phyloP scores from a whole-genome alignment of 257 asterid genomes.

The Nicotiana benthamiana region DNA sequence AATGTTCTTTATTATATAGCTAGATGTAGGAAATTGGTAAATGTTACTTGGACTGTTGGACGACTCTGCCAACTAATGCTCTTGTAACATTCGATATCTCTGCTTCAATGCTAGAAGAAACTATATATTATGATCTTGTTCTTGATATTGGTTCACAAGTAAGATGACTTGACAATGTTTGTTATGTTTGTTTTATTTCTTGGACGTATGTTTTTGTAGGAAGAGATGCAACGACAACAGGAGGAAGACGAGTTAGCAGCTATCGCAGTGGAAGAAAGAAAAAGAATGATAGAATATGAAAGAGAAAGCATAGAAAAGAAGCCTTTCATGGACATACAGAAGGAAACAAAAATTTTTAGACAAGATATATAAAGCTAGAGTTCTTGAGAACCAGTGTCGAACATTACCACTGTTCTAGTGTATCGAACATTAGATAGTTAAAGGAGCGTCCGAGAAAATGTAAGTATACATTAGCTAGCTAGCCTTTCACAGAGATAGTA shows the following conservation, averaged over 20 bases:
- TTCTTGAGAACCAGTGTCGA: conserved; percentile 10
- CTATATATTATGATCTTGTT: not conserved
- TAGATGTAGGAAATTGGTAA: not conserved
- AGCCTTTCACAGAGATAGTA: not conserved
- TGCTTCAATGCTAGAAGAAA: not conserved
- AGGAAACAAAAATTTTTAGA: conserved; percentile 33
- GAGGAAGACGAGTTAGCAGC: conserved; percentile 24
- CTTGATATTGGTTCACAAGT: not conserved
- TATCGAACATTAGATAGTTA: not conserved
- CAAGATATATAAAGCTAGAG: conserved; percentile 25
- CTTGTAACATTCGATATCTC: not conserved
- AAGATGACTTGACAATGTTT: not conserved
- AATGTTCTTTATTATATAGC: not conserved
- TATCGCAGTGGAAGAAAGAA: conserved; percentile 21
- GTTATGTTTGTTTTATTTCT: not conserved
- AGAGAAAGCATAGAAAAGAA: conserved; percentile 24
- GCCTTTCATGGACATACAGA: conserved; percentile 18
- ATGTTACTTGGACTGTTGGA: not conserved
- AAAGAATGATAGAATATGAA: conserved; percentile 27
- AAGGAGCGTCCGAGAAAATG: not conserved
- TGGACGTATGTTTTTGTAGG: conserved; percentile 11
- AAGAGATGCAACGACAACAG: conserved; percentile 20
- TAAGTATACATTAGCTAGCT: not conserved
- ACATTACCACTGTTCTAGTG: conserved; percentile 11
- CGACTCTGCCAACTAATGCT: not conserved